Evolutionary conservation across 2,329 filamentous ascomycete species (phyloP).

Genomic region (Bipolaris zeicola): DNA sequence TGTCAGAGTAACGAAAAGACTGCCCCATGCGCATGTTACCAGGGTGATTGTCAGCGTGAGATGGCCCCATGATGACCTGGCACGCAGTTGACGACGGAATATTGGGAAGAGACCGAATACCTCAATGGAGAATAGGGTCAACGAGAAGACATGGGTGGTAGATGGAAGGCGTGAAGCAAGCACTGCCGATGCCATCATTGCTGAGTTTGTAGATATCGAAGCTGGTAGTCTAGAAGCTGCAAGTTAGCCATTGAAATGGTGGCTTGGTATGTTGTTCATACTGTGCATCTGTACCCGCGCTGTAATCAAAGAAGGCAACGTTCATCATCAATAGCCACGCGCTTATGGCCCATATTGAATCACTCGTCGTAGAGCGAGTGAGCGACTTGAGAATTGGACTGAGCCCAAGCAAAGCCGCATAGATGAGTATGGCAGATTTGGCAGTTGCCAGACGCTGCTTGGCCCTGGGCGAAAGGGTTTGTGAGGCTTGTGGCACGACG

Average conservation of each 20-base stretch:
- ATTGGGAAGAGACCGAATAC: conserved; percentile 98
- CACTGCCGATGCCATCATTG: conserved; percentile 94
- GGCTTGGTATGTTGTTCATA: conserved; percentile 19
- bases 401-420: conserved; percentile 86
- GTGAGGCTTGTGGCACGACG: conserved; percentile 17
- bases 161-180: conserved; percentile 86
- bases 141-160: conserved; percentile 91
- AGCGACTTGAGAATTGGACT: conserved; percentile 96
- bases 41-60: conserved; percentile 75
- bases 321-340: conserved; percentile 94
- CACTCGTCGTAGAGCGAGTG: conserved; percentile 87
- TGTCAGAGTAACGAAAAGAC: conserved; percentile 68
- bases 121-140: conserved; percentile 95
- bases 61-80: conserved; percentile 82
- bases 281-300: conserved; percentile 66
- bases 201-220: conserved; percentile 89
- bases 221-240: conserved; percentile 65
- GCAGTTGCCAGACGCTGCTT: conserved; percentile 76
- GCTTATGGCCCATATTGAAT: conserved; percentile 97
- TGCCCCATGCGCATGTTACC: conserved; percentile 78
- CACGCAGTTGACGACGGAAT: conserved; percentile 84
- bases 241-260: conserved; percentile 11
- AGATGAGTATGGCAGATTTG: conserved; percentile 92
- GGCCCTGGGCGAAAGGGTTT: conserved; percentile 59
- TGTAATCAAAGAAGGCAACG: conserved; percentile 98